Evolutionary conservation across 306 rosid genomes (phyloP).

Genomic region (Trifolium pratense): DNA sequence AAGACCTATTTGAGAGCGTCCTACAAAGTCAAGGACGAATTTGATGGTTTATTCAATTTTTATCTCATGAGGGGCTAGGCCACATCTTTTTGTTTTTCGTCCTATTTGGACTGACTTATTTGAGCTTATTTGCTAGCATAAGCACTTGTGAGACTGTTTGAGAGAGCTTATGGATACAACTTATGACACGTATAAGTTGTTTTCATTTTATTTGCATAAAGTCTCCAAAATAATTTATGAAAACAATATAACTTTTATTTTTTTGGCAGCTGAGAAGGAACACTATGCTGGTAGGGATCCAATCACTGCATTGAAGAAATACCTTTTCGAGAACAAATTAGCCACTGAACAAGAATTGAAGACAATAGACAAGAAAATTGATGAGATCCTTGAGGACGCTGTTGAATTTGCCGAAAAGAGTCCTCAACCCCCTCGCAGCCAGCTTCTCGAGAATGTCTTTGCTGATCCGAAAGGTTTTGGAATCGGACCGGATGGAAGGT

Average conservation of each 20-base stretch:
- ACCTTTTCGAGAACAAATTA: constrained; percentile 72
- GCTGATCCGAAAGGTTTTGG: constrained; percentile 99
- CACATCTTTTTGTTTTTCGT: neutral
- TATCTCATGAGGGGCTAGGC: neutral
- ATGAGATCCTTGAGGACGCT: constrained; percentile 76
- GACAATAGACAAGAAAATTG: constrained; percentile 80
- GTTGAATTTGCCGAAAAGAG: constrained; percentile 93
- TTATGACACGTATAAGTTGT: neutral
- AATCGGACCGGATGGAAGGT: constrained; percentile 92
- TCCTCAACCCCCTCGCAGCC: constrained; percentile 82
- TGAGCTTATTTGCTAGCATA: neutral
- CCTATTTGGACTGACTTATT: neutral
- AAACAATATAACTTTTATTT: neutral
- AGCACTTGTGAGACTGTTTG: neutral
- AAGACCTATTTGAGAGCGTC: too few relatives aligned
- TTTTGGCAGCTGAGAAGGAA: constrained; percentile 89
- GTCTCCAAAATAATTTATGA: too few relatives aligned
- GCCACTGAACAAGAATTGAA: constrained; percentile 79
- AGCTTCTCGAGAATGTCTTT: constrained; percentile 95
- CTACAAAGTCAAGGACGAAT: too few relatives aligned
- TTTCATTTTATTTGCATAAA: neutral
- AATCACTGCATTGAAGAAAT: constrained; percentile 76
- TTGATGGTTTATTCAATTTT: neutral
- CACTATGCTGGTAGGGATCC: constrained; percentile 93
- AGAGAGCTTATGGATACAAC: neutral